Conservation (phyloP, 1,139 yeast species). For the Yamadazyma aaseri region DNA sequence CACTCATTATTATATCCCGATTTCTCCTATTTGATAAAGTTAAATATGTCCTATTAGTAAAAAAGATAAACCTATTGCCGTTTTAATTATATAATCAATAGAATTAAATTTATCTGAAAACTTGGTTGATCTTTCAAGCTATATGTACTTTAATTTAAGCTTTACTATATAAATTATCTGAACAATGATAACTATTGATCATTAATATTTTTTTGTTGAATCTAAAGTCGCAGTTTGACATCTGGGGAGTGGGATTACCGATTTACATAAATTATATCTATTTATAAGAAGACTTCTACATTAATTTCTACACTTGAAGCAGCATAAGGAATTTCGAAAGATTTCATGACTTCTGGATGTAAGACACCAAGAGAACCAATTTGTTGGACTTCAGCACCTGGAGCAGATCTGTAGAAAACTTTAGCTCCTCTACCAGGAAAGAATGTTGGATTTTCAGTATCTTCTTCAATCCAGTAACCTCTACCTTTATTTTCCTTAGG, state of each 20-base stretch:
- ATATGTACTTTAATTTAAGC: too few relatives aligned
- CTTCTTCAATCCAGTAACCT: slow-evolving; percentile 86
- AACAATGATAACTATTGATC: slow-evolving; percentile 1
- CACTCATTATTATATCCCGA: slow-evolving; percentile 43
- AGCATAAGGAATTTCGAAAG: slow-evolving; percentile 91
- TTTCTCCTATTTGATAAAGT: too few relatives aligned
- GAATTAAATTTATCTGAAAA: too few relatives aligned
- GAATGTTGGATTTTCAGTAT: slow-evolving; percentile 64
- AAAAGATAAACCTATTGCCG: too few relatives aligned
- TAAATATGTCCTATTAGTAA: too few relatives aligned
- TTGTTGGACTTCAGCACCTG: slow-evolving; percentile 53
- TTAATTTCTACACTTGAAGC: slow-evolving; percentile 88
- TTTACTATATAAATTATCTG: too few relatives aligned
- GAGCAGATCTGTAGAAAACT: slow-evolving; percentile 66
- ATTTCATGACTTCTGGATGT: slow-evolving; percentile 88
- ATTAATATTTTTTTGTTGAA: slow-evolving; percentile 2
- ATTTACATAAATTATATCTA: slow-evolving; percentile 3
- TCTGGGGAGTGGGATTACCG: neutral
- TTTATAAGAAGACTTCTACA: slow-evolving; percentile 67
- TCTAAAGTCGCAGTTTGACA: neutral
- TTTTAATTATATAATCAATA: too few relatives aligned
- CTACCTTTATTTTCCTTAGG: slow-evolving; percentile 52
- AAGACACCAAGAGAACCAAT: slow-evolving; percentile 91
- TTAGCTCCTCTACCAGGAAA: slow-evolving; percentile 98
- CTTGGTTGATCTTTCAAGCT: too few relatives aligned